Evolutionary conservation across 2,329 filamentous ascomycete genomes (phyloP).

Genomic region (Sclerotiophoma versabilis): DNA sequence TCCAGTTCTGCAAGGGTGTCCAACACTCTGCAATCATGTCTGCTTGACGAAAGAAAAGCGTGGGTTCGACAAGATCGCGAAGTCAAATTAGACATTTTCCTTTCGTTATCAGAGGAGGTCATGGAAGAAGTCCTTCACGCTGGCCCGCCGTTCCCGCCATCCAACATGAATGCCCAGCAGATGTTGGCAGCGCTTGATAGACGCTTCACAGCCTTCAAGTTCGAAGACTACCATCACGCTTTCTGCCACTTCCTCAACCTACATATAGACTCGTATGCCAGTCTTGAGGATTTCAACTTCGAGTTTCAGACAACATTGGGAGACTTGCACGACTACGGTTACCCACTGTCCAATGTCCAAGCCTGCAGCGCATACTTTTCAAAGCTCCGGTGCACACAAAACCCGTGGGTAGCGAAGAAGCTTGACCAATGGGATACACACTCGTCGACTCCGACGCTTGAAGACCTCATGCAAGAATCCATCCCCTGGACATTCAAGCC

Average conservation of each 20-base stretch:
- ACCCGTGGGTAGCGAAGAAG: constrained; percentile 46
- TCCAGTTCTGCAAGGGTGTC: constrained; percentile 25
- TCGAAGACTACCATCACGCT: constrained; percentile 46
- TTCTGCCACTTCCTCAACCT: constrained; percentile 50
- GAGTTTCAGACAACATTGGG: constrained; percentile 44
- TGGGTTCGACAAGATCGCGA: constrained; percentile 48
- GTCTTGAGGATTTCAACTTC: constrained; percentile 44
- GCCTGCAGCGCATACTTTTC: constrained; percentile 49
- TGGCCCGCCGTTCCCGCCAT: constrained; percentile 44
- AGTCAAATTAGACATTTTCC: constrained; percentile 47
- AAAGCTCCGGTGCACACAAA: constrained; percentile 47
- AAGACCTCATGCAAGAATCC: constrained; percentile 40
- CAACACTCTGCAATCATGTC: constrained; percentile 35
- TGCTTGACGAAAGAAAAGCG: constrained; percentile 44
- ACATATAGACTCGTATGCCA: constrained; percentile 44
- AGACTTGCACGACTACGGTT: constrained; percentile 44
- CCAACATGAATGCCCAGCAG: constrained; percentile 40
- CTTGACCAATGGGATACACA: constrained; percentile 42
- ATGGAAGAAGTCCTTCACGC: constrained; percentile 48
- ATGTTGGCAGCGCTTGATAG: constrained; percentile 43
- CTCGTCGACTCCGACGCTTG: constrained; percentile 27
- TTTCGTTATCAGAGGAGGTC: constrained; percentile 46
- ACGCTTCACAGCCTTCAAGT: constrained; percentile 38
- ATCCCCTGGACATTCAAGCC: constrained; percentile 43
- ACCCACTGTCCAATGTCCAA: constrained; percentile 43